Evolutionary conservation across 2,329 filamentous ascomycete species (phyloP).

Genomic region (Pseudocercospora macadamiae): DNA sequence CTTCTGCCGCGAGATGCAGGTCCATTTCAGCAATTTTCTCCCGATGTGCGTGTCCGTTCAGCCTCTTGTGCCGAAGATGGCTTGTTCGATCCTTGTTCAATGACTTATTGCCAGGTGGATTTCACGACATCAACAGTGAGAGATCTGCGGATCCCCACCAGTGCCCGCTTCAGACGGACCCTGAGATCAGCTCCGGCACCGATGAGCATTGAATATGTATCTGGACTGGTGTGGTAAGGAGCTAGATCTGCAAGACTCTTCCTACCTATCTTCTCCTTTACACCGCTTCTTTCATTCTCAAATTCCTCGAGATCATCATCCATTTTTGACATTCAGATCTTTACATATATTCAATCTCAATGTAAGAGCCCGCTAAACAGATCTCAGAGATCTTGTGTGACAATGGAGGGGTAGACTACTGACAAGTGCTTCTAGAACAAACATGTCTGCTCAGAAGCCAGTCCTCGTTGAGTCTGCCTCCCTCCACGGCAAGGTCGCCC

Average conservation of each 20-base stretch:
- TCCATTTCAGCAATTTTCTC: conserved; percentile 2
- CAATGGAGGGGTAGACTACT: too few species aligned
- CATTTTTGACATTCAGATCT: not conserved
- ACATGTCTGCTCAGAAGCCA: conserved; percentile 34
- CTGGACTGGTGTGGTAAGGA: conserved; percentile 4
- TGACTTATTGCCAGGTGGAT: not conserved
- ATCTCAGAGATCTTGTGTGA: not conserved
- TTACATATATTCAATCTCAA: conserved; percentile 13
- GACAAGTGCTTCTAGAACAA: conserved; percentile 15
- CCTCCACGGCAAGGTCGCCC: conserved; percentile 57
- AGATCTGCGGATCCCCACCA: conserved; percentile 17
- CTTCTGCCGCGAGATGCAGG: not conserved
- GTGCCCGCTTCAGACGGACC: not conserved
- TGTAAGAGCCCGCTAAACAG: conserved; percentile 3
- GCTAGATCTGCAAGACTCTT: conserved; percentile 15
- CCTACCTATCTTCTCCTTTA: conserved; percentile 10
- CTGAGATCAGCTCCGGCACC: conserved; percentile 1
- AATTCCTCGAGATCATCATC: conserved; percentile 5
- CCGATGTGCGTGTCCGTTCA: conserved; percentile 7
- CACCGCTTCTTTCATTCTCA: conserved; percentile 21
- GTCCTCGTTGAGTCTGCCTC: conserved; percentile 52
- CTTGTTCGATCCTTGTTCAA: not conserved
- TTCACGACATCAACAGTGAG: not conserved
- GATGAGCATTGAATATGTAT: conserved; percentile 4
- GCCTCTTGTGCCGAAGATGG: not conserved